Base-by-base conservation (phyloP, 257 asterid genomes). In the Linderniella brevidens region DNA sequence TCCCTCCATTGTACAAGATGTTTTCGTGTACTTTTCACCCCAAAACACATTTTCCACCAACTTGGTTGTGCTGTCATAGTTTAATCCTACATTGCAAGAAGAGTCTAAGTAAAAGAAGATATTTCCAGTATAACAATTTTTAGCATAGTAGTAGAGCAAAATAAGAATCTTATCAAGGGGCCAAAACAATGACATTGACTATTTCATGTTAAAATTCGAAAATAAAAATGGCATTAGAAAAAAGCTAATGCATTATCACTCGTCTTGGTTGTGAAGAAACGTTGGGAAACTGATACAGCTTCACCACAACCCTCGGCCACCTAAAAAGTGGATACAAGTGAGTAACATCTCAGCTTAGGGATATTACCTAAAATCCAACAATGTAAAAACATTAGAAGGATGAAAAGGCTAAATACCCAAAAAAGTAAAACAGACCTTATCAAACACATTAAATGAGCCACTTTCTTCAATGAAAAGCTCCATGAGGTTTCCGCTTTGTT, bases 231-330 rank as follows among this genome's bases (percentile, higher is more conserved):
- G 77, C 76, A 77, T 71, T 67, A 56, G 54, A 69, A 82, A 69
- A 73, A 66, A 69, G 85, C 54, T 67, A 74, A 77, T 69, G 82
- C 68, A 83, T 71, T 2, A 6, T 25, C 32, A 75, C 60, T 83
- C 74, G 72, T 68, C 96, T 80, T 75, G 78, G 66, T 58, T 72
- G 80, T 58, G 82, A 82, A 83, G 80, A 80, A 78, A 75, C 68
- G 92, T 70, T 62, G 93, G 84, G 66, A 85, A 86, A 78, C 72
- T 78, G 95, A 79, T 68, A 87, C 86, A 78, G 93, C 93, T 72
- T 79, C 95, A 80, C 87, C 98, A 78, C 82, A 88, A 57, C 87
- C 96, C 56, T 79, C 79, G 94, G 85, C 75, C 62, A 90, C 99
- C 99, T 90, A 90, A 70, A 90, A 90, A 90, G 71, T 62, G 70